Base-by-base conservation (phyloP, 352 stramenopile genomes). In the Globisporangium cederbergense region DNA sequence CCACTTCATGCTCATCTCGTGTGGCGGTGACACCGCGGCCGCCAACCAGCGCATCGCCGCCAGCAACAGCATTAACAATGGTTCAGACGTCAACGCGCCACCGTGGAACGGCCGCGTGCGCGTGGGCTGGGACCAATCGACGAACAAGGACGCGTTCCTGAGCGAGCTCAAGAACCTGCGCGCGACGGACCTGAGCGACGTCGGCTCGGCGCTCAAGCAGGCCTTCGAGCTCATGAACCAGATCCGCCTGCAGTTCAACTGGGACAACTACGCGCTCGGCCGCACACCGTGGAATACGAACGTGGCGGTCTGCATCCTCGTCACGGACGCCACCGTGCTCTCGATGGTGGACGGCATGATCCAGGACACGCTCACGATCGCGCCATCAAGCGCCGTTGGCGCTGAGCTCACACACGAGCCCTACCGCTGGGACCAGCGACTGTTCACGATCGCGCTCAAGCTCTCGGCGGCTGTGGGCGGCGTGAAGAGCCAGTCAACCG, bases 191-290 rank as follows among this genome's bases (percentile, higher is more conserved):
- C 50, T 96, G 58, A 95, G 88, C 64, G 86, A 95, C 60, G 62
- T 95, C 7, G 86, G 88, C 46, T 67, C 70, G 2, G 83, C 84
- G 11, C 71, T 96, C 11, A 83, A 83, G 58, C 85, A 93, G 62
- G 86, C 86, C 20, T 93, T 93, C 45, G 86, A 96, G 32, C 79
- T 96, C 60, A 95, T 96, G 83, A 96, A 96, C 67, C 88, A 93
- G 71, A 90, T 94, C 66, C 87, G 87, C 0, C 74, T 93, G 46
- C 85, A 93, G 73, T 90, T 93, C 70, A 91, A 92, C 62, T 96
- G 85, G 81, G 87, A 96, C 78, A 93, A 82, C 64, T 96, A 96
- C 71, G 88, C 58, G 20, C 74, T 96, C 20, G 87, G 87, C 3
- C 75, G 87, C 36, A 74, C 81, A 36, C 82, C 87, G 0, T 94